Conservation (phyloP, 306 rosid species). For the Cercis canadensis region DNA sequence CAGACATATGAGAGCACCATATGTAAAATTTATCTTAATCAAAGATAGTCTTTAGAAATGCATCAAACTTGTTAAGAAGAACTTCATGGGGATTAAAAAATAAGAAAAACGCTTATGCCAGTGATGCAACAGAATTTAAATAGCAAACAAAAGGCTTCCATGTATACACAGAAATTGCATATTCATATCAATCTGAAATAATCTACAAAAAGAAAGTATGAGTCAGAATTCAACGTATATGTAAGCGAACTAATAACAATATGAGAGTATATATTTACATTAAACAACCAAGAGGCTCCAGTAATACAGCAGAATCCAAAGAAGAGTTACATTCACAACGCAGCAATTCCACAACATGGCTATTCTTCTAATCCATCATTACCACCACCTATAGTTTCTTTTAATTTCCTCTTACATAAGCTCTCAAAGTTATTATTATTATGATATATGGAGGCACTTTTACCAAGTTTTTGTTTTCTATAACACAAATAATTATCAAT, state of each 20-base stretch:
- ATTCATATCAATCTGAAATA: background rate
- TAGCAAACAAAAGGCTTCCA: background rate
- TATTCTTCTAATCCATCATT: constrained; percentile 5
- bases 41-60: constrained; percentile 6
- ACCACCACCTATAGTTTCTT: constrained; percentile 7
- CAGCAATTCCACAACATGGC: background rate
- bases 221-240: background rate
- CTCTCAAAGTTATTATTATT: background rate
- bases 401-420: background rate
- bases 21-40: background rate
- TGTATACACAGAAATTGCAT: background rate
- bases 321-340: too few species aligned
- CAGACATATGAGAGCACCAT: too few species aligned
- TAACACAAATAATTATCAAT: background rate
- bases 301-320: too few species aligned
- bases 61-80: background rate
- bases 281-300: too few species aligned
- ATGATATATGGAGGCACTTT: background rate
- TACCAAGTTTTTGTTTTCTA: background rate
- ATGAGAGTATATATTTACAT: too few species aligned
- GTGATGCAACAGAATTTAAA: too few species aligned
- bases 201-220: background rate
- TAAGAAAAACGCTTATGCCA: too few species aligned
- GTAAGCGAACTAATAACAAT: constrained; percentile 5
- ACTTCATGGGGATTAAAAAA: too few species aligned